Base-by-base conservation (phyloP, 768 basidiomycete species). In the Pluteus cervinus region DNA sequence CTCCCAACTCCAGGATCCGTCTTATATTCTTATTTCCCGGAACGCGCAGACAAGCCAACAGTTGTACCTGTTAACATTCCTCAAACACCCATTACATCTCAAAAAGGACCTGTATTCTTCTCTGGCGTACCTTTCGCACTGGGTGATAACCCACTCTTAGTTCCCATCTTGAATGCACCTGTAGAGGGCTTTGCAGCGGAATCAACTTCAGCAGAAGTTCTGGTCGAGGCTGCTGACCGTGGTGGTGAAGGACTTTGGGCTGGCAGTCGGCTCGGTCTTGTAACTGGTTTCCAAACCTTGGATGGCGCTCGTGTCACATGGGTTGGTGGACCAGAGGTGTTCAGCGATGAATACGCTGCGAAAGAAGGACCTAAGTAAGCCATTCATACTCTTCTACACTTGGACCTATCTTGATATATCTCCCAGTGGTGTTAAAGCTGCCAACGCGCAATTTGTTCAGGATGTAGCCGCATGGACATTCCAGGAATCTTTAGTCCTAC, bases 391-490 rank as follows among this genome's bases (percentile, higher is more conserved):
- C 39, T 5, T 38, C 23, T 44, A 18, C 14, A 20, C 16, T 14
- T 8, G 12, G 24, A 8, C n/a, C 12, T 38, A 5, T 26, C 21
- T 36, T 43, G 18, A 48, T 20, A 29, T 21, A 16, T 22, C 14
- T 41, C 24, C 16, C 45, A 80, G 80, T 29, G 79, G 78, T 7
- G 62, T 68, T 14, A 63, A 71, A 36, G 77, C 83, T 2, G 88
- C 86, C 12, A 99, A 99, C 55, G 62, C 65, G 5, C 76, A 76
- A 39, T 83, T 96, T 43, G 74, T 68, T 3, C 63, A 68, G 33
- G 90, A 94, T 45, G 58, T 98, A 29, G 73, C 81, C 3, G 73
- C 77, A 4, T 99, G 94, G 94, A 76, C 83, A 0, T 94, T 98
- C 80, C 86, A 90, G 49, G 87, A 96, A 57, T 72, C 74, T 2